Evolutionary conservation across 2,329 filamentous ascomycete genomes (phyloP), one percentile per base, ranked within the genome.

Genomic region (Didymosphaeria variabile): DNA sequence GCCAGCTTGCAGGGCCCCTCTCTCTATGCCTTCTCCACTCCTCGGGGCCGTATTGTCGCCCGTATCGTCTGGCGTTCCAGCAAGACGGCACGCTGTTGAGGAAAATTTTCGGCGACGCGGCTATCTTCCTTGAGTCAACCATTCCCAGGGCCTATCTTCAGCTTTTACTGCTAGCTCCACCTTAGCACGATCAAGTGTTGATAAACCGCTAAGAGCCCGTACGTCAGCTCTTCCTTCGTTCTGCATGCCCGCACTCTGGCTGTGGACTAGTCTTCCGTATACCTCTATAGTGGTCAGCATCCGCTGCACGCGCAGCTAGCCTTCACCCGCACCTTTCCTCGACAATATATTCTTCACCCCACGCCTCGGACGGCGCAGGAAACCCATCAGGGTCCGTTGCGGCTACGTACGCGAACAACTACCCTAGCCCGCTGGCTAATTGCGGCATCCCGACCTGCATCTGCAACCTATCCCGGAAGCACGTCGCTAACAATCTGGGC

Each of bases 391-490:
- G 65, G 62, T 67, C 70, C 58, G 55, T 60, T 67, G 63, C 64
- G 64, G 62, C 53, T 38, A 13, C 42, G 64, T 65, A 62, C 60
- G 55, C 62, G 55, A 66, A 66, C 63, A 65, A 58, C n/a, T n/a
- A n/a, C 38, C 57, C 47, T 56, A 61, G 56, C 47, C 51, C 56
- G 26, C 67, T 58, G 61, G 61, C 74, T 74, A 77, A 77, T 76
- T 68, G 64, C 62, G 57, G 55, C 63, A 61, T 44, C 54, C 46
- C 55, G 50, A 47, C 63, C 50, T 61, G 62, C 62, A 60, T 71
- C 68, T 67, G 70, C 67, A 72, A 53, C 59, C 62, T 61, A 64
- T 61, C 71, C 71, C 70, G 68, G 72, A 68, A 73, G 65, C 68
- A 57, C 65, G 50, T 42, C 64, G 63, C 45, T 67, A 55, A 50